Base-by-base conservation (phyloP, 2,329 filamentous ascomycete species). In the Leptoxyphium fumago region DNA sequence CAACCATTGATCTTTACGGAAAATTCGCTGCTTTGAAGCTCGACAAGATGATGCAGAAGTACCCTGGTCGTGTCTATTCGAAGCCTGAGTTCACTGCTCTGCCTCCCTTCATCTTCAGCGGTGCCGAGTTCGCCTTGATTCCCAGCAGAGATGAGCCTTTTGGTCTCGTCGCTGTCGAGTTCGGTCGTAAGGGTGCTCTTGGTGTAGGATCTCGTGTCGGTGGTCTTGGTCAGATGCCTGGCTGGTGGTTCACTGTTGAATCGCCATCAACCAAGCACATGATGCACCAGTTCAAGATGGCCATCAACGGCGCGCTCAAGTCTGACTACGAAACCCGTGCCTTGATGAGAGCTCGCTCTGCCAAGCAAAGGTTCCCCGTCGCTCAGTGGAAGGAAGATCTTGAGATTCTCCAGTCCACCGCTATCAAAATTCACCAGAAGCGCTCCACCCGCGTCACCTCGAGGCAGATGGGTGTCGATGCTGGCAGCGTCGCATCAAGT, bases 221-320 rank as follows among this genome's bases (percentile, higher is more conserved):
- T 50, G 78, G 78, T 44, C 67, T 82, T 17, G 77, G 78, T n/a
- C 74, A 79, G 55, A 81, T 82, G 77, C 78, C 78, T 15, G 78
- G 78, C 18, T 81, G 77, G 73, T 82, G 78, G 78, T 82, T 75
- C 57, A 80, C 78, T 0, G 73, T 82, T 45, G 78, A 82, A 56
- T 79, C 75, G 0, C 77, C 71, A 5, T 74, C 74, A 1, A 78
- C 77, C 0, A 70, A 70, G 38, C 78, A 82, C 62, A 61, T 80
- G 38, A 65, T 81, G 43, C 71, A 74, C 39, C 78, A 82, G 55
- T 81, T 82, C 65, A 77, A 75, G 57, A 67, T 70, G 49, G 75
- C 78, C 10, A 80, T 82, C 48, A 63, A 73, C n/a, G 69, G 69
- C 42, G 78, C 78, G 1, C 58, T 82, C 43, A 71, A 66, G 43